Evolutionary conservation across 495 filamentous ascomycete genomes (phyloP), one percentile per base, ranked within the genome.

Genomic region (Penicillium mononematosum): DNA sequence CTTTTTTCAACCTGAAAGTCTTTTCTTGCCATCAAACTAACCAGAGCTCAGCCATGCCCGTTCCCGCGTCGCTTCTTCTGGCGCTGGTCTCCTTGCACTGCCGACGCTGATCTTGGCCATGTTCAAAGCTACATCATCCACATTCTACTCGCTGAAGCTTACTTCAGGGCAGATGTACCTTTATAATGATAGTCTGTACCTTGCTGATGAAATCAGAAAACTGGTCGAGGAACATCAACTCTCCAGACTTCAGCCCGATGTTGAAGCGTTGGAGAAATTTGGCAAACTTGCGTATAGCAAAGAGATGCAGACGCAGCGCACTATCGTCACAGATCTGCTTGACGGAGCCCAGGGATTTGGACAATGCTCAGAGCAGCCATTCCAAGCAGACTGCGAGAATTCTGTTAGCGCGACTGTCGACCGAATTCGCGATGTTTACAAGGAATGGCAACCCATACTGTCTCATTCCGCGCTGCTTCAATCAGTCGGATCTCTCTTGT

Each of bases 181-280:
- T 43, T 99, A 98, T 70, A 98, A 99, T 63, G 94, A 99, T 67
- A 84, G 88, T 47, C 75, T 82, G 25, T 92, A 90, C 62, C 80
- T 98, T 3, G 81, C 90, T 0, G 85, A 89, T 52, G 77, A 81
- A 32, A 81, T 98, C n/a, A 74, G 77, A n/a, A 72, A 83, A 12
- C 76, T 90, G 44, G 61, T 78, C 0, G 66, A 75, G 10, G 68
- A 83, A n/a, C 71, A 76, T 50, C 60, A 68, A 19, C 72, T 76
- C 20, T 70, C 79, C 83, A 59, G 84, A 76, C 58, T 96, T 1
- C 82, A 87, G 25, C 72, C 81, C 24, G 91, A 96, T 64, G 79
- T 91, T 49, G 81, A 85, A 45, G 79, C 83, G 4, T 78, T 97
- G 11, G 85, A 88, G 58, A 82, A 75, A 39, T 95, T 96, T 62